Evolutionary conservation across 148 eudicot genomes (phyloP).

Genomic region (Beta vulgaris): DNA sequence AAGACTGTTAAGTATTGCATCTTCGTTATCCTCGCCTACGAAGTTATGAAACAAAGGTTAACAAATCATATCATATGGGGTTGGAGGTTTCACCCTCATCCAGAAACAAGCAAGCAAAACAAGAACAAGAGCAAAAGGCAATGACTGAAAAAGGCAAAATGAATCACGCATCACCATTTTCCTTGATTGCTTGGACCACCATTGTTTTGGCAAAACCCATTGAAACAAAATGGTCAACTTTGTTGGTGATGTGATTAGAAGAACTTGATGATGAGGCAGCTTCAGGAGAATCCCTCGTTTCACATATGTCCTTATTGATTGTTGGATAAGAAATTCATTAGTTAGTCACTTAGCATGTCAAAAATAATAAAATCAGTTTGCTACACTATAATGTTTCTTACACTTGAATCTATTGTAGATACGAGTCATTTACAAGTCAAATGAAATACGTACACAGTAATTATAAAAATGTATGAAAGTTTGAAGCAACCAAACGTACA

Average conservation of each 20-base stretch:
- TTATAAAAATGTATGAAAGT: neutral
- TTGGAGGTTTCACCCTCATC: neutral
- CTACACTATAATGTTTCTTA: neutral
- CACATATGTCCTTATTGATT: neutral
- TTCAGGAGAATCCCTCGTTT: slow-evolving; percentile 4
- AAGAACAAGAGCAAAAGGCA: neutral
- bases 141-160: too few species aligned
- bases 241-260: neutral
- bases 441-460: too few species aligned
- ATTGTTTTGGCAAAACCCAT: slow-evolving; percentile 19
- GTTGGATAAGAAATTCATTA: neutral
- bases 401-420: neutral
- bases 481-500: neutral
- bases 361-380: neutral
- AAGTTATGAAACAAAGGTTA: neutral
- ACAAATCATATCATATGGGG: neutral
- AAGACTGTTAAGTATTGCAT: slow-evolving; percentile 23
- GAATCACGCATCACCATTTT: slow-evolving; percentile 16
- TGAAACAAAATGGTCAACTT: slow-evolving; percentile 15
- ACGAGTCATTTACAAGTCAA: too few species aligned
- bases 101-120: neutral
- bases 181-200: slow-evolving; percentile 20
- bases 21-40: slow-evolving; percentile 18
- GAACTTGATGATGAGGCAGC: slow-evolving; percentile 16
- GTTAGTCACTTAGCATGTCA: neutral